Evolutionary conservation across 805 yeast genomes (phyloP), one percentile per base, ranked within the genome.

Genomic region (Candida vaughaniae): DNA sequence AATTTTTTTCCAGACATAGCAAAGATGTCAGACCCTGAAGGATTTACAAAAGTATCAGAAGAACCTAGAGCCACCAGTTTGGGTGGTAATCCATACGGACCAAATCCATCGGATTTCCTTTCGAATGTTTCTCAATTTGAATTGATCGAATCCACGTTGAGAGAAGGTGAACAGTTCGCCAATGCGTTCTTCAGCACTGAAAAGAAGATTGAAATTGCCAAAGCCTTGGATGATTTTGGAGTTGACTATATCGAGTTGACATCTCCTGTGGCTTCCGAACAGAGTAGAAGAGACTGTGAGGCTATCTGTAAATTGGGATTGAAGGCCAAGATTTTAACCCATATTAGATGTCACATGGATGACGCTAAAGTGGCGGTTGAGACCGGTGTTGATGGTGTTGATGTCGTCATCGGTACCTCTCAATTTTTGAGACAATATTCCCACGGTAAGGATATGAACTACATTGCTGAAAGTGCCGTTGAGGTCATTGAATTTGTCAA

Each of bases 141-240:
- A 57, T 56, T 76, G 26, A 76, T 76, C 41, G 82, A 76, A 51
- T 71, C 79, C 19, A 76, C 82, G 16, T 63, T 76, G 39, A 73
- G 82, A 71, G 82, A 76, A 55, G 82, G 82, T 52, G 82, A 76
- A 56, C 82, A 76, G 55, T 76, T 76, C 47, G 81, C 82, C 50
- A 76, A 76, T 48, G 75, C 82, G n/a, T 76, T 76, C 47, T 76
- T 76, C 63, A 66, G 73, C 33, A 63, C 78, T 29, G 80, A 76
- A 38, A 75, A 65, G 58, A 76, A 76, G 58, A 65, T 76, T 31
- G 75, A 74, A 55, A 76, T 76, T 27, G 82, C 82, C 44, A 76
- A 72, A 57, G 81, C 81, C 31, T 58, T 76, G 46, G 80, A 75
- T 48, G 81, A 76, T 36, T 76, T 76, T 48, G 82, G 82, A 22